These are phyloP conservation scores for Chrysanthemum lavandulifolium DNA, from an alignment of 129 eudicot species.

Conservation along the genomic window DNA sequence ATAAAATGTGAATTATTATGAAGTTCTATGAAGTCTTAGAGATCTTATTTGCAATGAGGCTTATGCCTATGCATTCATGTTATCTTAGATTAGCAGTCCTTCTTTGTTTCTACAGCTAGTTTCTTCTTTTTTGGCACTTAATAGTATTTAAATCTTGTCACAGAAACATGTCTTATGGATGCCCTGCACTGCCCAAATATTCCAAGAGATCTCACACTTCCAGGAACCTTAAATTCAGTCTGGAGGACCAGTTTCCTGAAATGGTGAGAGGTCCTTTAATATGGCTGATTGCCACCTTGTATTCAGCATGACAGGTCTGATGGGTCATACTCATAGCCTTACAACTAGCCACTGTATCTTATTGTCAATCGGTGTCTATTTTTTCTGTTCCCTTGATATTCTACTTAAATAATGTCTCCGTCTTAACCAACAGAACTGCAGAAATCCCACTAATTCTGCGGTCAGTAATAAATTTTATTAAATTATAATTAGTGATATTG, in stretches of 20 bases:
- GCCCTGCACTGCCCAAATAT: slow-evolving; percentile 39
- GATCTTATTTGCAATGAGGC: too few relatives aligned
- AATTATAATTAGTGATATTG: background rate
- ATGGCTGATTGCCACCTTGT: slow-evolving; percentile 19
- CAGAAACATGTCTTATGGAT: slow-evolving; percentile 49
- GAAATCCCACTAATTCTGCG: too few relatives aligned
- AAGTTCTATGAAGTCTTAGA: background rate
- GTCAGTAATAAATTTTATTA: too few relatives aligned
- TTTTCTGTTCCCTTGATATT: slow-evolving; percentile 8
- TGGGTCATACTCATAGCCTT: background rate
- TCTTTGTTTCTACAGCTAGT: too few relatives aligned
- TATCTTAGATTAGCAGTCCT: too few relatives aligned
- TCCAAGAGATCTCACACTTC: slow-evolving; percentile 32
- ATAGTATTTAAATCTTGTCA: background rate
- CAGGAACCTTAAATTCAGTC: slow-evolving; percentile 33
- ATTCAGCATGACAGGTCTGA: background rate
- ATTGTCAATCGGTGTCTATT: background rate
- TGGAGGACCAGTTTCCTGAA: slow-evolving; percentile 41
- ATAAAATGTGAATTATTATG: slow-evolving; percentile 5
- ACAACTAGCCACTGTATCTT: slow-evolving; percentile 7
- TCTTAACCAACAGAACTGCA: background rate
- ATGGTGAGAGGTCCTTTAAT: slow-evolving; percentile 48
- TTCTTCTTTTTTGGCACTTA: too few relatives aligned
- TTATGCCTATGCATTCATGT: too few relatives aligned
- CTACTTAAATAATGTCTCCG: background rate